Evolutionary conservation across 2,329 filamentous ascomycete genomes (phyloP).

Genomic region (Ceratocystis huliohia): DNA sequence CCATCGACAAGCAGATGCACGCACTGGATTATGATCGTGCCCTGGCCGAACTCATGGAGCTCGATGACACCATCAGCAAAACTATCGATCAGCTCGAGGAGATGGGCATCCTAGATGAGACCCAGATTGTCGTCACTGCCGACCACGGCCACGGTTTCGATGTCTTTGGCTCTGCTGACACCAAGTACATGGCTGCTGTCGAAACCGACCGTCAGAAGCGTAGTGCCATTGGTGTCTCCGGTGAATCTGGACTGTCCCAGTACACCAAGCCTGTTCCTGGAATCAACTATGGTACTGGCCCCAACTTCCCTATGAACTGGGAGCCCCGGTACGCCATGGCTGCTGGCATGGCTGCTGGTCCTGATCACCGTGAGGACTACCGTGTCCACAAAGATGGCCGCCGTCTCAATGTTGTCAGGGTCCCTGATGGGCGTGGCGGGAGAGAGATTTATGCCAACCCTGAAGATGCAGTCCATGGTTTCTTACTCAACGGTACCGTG

Average conservation of each 20-base stretch:
- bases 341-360: constrained; percentile 56
- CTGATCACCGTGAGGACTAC: constrained; percentile 67
- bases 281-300: constrained; percentile 57
- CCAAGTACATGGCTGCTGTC: constrained; percentile 57
- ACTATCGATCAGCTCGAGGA: constrained; percentile 57
- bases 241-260: constrained; percentile 59
- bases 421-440: constrained; percentile 33
- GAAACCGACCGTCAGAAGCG: constrained; percentile 59
- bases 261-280: constrained; percentile 50
- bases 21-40: constrained; percentile 72
- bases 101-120: constrained; percentile 57
- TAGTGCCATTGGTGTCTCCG: constrained; percentile 59
- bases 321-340: constrained; percentile 73
- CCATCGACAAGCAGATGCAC: constrained; percentile 87
- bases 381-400: constrained; percentile 54
- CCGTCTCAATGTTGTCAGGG: constrained; percentile 46
- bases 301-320: constrained; percentile 73
- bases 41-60: constrained; percentile 70
- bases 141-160: constrained; percentile 86
- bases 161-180: constrained; percentile 72
- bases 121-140: constrained; percentile 68
- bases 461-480: constrained; percentile 51
- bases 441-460: constrained; percentile 49
- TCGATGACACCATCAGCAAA: constrained; percentile 70
- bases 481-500: constrained; percentile 64